Evolutionary conservation across 768 basidiomycete genomes (phyloP), one percentile per base, ranked within the genome.

Genomic region (Boletus pseudo-olivaceus): DNA sequence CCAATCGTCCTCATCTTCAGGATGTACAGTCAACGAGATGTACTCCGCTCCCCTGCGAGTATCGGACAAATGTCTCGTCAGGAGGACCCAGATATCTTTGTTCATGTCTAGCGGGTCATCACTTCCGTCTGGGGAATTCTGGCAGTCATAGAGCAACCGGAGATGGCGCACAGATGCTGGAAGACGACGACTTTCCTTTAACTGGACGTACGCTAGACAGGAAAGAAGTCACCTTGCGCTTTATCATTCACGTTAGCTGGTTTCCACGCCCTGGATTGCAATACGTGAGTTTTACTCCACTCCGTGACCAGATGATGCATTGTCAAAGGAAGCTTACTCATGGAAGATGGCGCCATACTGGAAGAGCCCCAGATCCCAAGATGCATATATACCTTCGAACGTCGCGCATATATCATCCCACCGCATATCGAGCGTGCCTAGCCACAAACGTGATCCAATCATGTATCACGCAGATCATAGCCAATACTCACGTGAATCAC

Each of bases 311-410:
- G n/a, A 27, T 6, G 11, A 4, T 30, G 17, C 7, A 43, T 27
- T 12, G 12, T 15, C 5, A 39, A 19, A 41, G 33, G 49, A 30
- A 33, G 67, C 79, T 44, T 52, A 89, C 93, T 88, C 87, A 55
- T 96, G 92, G 56, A 90, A 82, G 15, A 62, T 72, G 26, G 82
- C 59, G 2, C 58, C 56, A 29, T 76, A 69, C 3, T 73, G 58
- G 72, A 91, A 88, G 3, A 81, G 73, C 0, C 46, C 59, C 0
- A 93, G 90, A 67, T 93, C 78, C 96, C 96, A 98, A 65, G 88
- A 96, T 34, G 90, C 66, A 69, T 93, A 93, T 37, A 96, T 69
- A 2, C 88, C 82, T 34, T 91, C 85, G 58, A 98, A 98, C 0
- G 81, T 71, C 7, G 80, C 75, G 41, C 93, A 79, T 10, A 88